Evolutionary conservation across 352 stramenopile genomes (phyloP), one percentile per base, ranked within the genome.

Genomic region (Chrysophaeum taylorii): DNA sequence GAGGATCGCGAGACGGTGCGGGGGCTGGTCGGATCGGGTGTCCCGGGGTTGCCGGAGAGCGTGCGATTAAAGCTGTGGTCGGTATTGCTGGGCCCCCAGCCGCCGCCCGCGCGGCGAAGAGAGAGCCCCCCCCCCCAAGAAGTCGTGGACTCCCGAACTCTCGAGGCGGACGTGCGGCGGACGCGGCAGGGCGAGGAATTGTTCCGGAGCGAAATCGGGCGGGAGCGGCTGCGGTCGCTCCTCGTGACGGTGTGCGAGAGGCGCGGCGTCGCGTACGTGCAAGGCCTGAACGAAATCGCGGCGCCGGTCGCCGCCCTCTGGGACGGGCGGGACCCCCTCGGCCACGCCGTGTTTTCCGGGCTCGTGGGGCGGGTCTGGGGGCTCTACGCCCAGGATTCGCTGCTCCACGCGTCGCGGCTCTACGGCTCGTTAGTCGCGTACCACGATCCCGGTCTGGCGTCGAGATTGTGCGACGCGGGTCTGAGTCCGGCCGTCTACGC

Each of bases 241-340:
- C 69, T 73, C 18, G 16, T 35, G 4, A 43, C 48, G 43, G 76
- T 76, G 33, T 78, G 73, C 62, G 54, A 68, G 18, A 29, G 68
- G 16, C 70, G 60, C 37, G 68, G 70, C 16, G 62, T 57, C 25
- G 54, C 69, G 12, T 79, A 79, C 61, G 74, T 72, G 45, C 74
- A 79, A 42, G 74, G 74, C 4, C 68, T 74, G 54, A 79, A 79
- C 45, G 74, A 79, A 68, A 60, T 79, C 50, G 53, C 76, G n/a
- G 74, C 74, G 27, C 74, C 74, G n/a, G 70, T 77, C 33, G 42
- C 76, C 27, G 48, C 63, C 16, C 68, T 79, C 33, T 64, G 68
- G 70, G 70, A 70, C 29, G 50, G 54, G 35, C 29, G 27, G 29
- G 29, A 9, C 2, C 45, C 64, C 50, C 64, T 72, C 0, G 73